Evolutionary conservation across 2,329 filamentous ascomycete species (phyloP).

Genomic region (Penicillium vulpinum): DNA sequence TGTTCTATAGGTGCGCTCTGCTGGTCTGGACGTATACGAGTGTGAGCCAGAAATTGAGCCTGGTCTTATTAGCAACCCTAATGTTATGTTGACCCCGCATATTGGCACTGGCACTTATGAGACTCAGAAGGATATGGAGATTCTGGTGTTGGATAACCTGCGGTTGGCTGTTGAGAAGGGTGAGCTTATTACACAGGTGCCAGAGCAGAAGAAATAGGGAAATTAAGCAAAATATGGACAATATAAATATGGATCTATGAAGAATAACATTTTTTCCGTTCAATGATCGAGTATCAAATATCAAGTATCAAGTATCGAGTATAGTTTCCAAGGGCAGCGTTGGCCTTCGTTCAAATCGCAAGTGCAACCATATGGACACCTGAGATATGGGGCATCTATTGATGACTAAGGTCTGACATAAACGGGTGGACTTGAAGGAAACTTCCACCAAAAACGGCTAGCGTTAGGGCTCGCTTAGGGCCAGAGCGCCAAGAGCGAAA

Average conservation of each 20-base stretch:
- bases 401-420: slow-evolving; percentile 16
- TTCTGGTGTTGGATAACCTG: slow-evolving; percentile 60
- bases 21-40: slow-evolving; percentile 50
- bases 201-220: slow-evolving; percentile 58
- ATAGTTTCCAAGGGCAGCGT: background rate
- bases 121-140: slow-evolving; percentile 63
- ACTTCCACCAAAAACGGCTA: slow-evolving; percentile 27
- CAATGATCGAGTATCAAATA: background rate
- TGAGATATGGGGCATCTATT: background rate
- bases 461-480: slow-evolving; percentile 47
- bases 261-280: background rate
- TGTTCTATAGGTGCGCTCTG: slow-evolving; percentile 39
- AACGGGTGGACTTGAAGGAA: background rate
- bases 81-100: slow-evolving; percentile 59
- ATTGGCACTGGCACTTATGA: slow-evolving; percentile 62
- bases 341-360: background rate
- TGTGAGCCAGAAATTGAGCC: slow-evolving; percentile 50
- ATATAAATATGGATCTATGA: background rate
- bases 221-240: background rate
- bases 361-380: background rate
- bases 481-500: slow-evolving; percentile 42
- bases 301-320: too few relatives aligned
- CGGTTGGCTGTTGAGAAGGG: slow-evolving; percentile 58
- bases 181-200: slow-evolving; percentile 60
- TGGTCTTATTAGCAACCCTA: slow-evolving; percentile 47